Evolutionary conservation across 1,139 yeast genomes (phyloP).

Genomic region (Meyerozyma athensensis): DNA sequence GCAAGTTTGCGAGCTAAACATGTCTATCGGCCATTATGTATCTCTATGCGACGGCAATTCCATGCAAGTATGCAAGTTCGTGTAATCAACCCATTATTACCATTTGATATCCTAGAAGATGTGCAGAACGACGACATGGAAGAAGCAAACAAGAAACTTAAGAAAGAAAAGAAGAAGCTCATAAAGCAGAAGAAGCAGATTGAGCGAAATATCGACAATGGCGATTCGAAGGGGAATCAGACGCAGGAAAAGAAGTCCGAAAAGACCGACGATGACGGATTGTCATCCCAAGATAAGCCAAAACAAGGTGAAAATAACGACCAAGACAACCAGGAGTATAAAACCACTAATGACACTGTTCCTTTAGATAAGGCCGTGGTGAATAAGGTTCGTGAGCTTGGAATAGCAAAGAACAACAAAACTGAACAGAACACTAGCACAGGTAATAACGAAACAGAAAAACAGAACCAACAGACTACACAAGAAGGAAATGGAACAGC

Average conservation of each 20-base stretch:
- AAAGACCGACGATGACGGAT: neutral
- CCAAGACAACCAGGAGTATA: neutral
- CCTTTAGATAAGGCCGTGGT: neutral
- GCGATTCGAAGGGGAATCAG: constrained; percentile 7
- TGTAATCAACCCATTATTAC: constrained; percentile 26
- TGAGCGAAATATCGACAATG: constrained; percentile 9
- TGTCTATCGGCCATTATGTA: neutral
- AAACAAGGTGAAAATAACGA: neutral
- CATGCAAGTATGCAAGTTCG: constrained; percentile 3
- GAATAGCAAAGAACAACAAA: neutral
- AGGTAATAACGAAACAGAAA: no score
- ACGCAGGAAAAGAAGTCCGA: constrained; percentile 3
- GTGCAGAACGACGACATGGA: constrained; percentile 27
- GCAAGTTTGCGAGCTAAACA: neutral
- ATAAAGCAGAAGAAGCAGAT: constrained; percentile 17
- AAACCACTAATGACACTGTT: neutral
- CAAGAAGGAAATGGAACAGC: no score
- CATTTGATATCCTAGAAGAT: constrained; percentile 30
- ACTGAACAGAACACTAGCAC: neutral
- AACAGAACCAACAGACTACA: no score
- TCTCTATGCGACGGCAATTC: neutral
- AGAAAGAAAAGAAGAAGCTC: constrained; percentile 22
- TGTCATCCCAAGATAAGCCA: neutral
- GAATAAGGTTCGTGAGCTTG: neutral
- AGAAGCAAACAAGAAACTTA: constrained; percentile 22